A percentile compares a stretch with the other conserved stretches of the same genome.
These are phyloP conservation scores for Pichia cephalocereana DNA, from an alignment of 805 yeast genomes.

Conservation along the genomic window DNA sequence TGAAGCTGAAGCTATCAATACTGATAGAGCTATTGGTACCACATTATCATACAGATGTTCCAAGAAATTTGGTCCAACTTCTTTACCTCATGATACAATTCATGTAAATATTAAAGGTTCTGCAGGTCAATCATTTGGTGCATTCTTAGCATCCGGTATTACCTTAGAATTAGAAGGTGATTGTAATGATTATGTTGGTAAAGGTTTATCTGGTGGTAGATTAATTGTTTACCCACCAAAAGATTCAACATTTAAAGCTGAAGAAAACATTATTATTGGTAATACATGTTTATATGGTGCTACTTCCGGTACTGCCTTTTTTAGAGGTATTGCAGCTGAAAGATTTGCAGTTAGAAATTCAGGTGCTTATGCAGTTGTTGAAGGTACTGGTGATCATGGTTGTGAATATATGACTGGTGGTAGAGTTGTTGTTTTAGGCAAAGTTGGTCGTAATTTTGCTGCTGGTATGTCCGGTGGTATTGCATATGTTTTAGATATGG, in stretches of 20 bases:
- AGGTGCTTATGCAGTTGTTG: slow-evolving; percentile 95
- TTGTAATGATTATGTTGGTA: slow-evolving; percentile 96
- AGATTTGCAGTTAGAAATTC: slow-evolving; percentile 98
- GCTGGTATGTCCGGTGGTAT: slow-evolving; percentile 99
- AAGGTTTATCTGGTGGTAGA: slow-evolving; percentile 95
- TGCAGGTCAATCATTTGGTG: slow-evolving; percentile 99
- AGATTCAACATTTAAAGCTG: slow-evolving; percentile 77
- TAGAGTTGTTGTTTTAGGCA: slow-evolving; percentile 85
- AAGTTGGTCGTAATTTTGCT: slow-evolving; percentile 86
- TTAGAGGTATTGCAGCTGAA: slow-evolving; percentile 97
- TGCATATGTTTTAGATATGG: slow-evolving; percentile 91
- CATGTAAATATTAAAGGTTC: slow-evolving; percentile 87
- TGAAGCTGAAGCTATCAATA: slow-evolving; percentile 87
- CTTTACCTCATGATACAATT: slow-evolving; percentile 92
- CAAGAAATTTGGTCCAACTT: slow-evolving; percentile 85
- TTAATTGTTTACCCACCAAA: slow-evolving; percentile 86
- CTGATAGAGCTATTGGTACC: slow-evolving; percentile 94
- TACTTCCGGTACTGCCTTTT: slow-evolving; percentile 87
- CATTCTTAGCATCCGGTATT: slow-evolving; percentile 91
- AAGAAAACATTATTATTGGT: slow-evolving; percentile 93
- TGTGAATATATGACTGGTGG: slow-evolving; percentile 99
- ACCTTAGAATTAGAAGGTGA: slow-evolving; percentile 95
- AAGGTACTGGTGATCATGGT: slow-evolving; percentile 97
- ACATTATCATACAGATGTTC: slow-evolving; percentile 91
- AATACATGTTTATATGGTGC: slow-evolving; percentile 98